Evolutionary conservation across 805 yeast genomes (phyloP), one percentile per base, ranked within the genome.

Genomic region (Candida suzukii): DNA sequence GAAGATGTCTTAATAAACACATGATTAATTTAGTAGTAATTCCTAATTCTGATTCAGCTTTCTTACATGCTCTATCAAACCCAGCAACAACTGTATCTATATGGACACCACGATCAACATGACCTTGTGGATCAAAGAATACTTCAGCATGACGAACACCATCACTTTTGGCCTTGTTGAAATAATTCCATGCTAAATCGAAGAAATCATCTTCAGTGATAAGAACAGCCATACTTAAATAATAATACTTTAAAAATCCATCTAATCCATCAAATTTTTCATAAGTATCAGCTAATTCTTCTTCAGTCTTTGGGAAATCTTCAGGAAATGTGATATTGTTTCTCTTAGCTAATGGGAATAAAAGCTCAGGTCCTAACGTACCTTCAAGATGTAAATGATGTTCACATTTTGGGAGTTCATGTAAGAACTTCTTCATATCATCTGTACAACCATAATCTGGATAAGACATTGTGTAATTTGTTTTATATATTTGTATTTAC

Each of bases 381-480:
- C 93, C 95, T 65, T 85, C 95, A 37, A 85, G 59, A 61, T 86
- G 95, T 46, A 85, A 75, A 57, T 86, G 95, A 57, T 85, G 91
- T 60, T 86, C 95, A 66, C 93, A 85, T 61, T 86, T 86, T 44
- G 95, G 95, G 37, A 86, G 67, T 50, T 81, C 91, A 30, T 60
- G 65, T 38, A 83, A 69, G 59, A 83, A 84, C 44, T 60, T 52
- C 40, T 63, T 63, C 68, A 73, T 68, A 41, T 63, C 58, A 13
- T 54, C 54, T 27, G 57, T 41, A 41, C 70, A 61, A 40, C 61
- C 63, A 54, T 54, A 50, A 35, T 35, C 24, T 25, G 37, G 37
- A 11, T 35, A 35, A 4, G 37, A 35, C 37, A 35, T 35, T 7
- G 3, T 33, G n/a, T 11, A n/a, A 26, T 26, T 8, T 26, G 8